Percentiles rank a stretch among this genome's conserved stretches.
These are phyloP conservation scores for Sanghuangporus weigelae DNA, from an alignment of 1,284 basidiomycete genomes.

Conservation along the genomic window DNA sequence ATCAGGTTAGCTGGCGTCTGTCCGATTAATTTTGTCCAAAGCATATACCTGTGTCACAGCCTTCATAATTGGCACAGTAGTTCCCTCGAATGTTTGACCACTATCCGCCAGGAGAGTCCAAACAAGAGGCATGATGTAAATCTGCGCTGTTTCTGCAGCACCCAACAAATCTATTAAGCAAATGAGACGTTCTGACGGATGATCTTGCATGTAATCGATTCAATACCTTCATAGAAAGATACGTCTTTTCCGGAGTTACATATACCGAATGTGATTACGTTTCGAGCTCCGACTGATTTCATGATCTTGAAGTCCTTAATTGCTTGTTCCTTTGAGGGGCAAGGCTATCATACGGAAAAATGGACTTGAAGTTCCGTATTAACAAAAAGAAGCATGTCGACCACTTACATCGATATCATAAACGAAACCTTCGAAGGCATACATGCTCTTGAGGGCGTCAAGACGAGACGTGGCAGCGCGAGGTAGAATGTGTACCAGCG, in stretches of 20 bases:
- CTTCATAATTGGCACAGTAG: constrained; percentile 12
- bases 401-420: constrained; percentile 15
- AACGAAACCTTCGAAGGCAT: constrained; percentile 15
- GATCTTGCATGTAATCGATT: background rate
- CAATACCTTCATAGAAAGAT: constrained; percentile 7
- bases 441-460: constrained; percentile 10
- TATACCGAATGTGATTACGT: constrained; percentile 15
- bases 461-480: background rate
- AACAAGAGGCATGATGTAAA: constrained; percentile 14
- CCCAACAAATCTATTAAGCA: constrained; percentile 2
- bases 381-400: background rate
- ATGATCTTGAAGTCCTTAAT: constrained; percentile 11
- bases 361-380: background rate
- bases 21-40: background rate
- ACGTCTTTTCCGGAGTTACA: constrained; percentile 11
- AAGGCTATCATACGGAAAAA: background rate
- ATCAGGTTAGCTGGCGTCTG: background rate
- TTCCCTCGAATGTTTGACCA: constrained; percentile 5
- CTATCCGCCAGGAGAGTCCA: constrained; percentile 9
- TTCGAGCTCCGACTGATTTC: constrained; percentile 13
- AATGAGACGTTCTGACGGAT: background rate
- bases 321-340: constrained; percentile 3
- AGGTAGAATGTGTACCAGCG: background rate
- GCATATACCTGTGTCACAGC: constrained; percentile 13
- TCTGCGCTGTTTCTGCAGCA: constrained; percentile 11